Percentiles rank a stretch among this genome's conserved stretches.
These are phyloP conservation scores for Astrothelium macrocarpum DNA, from an alignment of 495 filamentous ascomycete genomes.

Conservation along the genomic window DNA sequence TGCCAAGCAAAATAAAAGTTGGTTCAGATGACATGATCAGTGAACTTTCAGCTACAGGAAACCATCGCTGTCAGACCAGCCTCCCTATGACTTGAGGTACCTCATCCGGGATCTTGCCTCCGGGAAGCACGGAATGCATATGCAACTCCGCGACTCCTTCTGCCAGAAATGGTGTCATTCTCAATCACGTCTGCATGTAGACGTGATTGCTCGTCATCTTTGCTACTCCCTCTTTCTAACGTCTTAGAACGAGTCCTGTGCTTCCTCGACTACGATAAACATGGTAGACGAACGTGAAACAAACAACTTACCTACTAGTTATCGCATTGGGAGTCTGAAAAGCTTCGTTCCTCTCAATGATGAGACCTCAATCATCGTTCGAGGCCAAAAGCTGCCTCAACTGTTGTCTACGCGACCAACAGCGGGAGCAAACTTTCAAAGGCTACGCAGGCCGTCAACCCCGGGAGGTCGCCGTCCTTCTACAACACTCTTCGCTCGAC, in stretches of 20 bases:
- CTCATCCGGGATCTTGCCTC: too few species aligned
- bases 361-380: constrained; percentile 22
- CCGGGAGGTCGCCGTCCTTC: constrained; percentile 10
- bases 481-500: constrained; percentile 3
- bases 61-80: too few species aligned
- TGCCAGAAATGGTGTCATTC: not conserved
- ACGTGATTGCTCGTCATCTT: not conserved
- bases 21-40: too few species aligned
- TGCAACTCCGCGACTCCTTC: not conserved
- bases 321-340: constrained; percentile 27
- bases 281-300: constrained; percentile 1
- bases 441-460: not conserved
- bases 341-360: constrained; percentile 30
- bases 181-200: not conserved
- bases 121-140: too few species aligned
- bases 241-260: not conserved
- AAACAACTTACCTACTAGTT: not conserved
- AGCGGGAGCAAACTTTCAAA: constrained; percentile 6
- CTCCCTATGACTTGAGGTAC: too few species aligned
- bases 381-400: constrained; percentile 29
- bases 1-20: too few species aligned
- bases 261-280: too few species aligned
- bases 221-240: not conserved
- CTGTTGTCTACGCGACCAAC: constrained; percentile 16
- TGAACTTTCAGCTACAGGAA: too few species aligned